Evolutionary conservation across 2,329 filamentous ascomycete species (phyloP).

Genomic region (Pseudocercospora fuligena): DNA sequence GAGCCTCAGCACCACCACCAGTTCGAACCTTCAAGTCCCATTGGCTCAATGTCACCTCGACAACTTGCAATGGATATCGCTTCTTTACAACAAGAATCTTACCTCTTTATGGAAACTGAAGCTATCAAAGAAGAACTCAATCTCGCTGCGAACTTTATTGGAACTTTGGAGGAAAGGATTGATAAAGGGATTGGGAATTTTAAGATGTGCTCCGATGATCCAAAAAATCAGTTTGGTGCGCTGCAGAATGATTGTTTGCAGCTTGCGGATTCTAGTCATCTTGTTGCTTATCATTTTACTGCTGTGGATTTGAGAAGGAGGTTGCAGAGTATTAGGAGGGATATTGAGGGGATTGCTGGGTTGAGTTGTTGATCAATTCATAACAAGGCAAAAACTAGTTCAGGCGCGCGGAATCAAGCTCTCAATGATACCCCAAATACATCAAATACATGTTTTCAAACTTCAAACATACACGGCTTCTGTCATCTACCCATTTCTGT

Average conservation of each 20-base stretch:
- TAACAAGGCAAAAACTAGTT: neutral
- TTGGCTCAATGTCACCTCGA: conserved; percentile 3
- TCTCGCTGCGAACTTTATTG: conserved; percentile 19
- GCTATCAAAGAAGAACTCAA: conserved; percentile 21
- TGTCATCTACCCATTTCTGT: neutral
- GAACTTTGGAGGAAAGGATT: conserved; percentile 19
- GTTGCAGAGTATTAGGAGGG: conserved; percentile 13
- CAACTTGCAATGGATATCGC: conserved; percentile 9
- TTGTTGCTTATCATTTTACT: conserved; percentile 14
- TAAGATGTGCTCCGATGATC: neutral
- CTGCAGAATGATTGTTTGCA: conserved; percentile 7
- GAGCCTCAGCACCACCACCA: neutral
- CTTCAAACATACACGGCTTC: too few relatives aligned
- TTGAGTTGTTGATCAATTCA: conserved; percentile 10
- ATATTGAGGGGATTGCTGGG: conserved; percentile 21
- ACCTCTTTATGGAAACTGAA: conserved; percentile 22
- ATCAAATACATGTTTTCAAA: too few relatives aligned
- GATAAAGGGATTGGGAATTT: neutral
- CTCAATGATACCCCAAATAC: neutral
- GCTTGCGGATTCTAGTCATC: conserved; percentile 4
- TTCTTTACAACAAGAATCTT: conserved; percentile 7
- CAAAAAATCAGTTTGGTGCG: neutral
- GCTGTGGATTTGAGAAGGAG: conserved; percentile 17
- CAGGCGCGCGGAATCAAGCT: too few relatives aligned
- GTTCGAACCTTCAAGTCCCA: neutral